Conservation (phyloP, 2,329 filamentous ascomycete species). For the Pseudopyricularia cyperi region DNA sequence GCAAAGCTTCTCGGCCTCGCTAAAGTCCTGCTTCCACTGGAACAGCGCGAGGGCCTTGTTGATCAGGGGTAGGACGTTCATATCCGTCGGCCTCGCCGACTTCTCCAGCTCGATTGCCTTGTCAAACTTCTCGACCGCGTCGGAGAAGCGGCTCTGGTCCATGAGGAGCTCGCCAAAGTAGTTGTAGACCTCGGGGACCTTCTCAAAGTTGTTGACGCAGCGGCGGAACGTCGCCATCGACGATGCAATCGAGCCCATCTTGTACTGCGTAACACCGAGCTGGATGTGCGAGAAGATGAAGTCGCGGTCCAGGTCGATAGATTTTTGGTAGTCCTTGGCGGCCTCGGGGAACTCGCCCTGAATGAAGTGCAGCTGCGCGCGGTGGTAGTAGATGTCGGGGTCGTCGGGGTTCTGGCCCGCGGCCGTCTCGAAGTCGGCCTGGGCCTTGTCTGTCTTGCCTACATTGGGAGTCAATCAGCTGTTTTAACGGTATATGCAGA, state of each 20-base stretch:
- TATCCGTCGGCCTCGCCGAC: conserved; percentile 80
- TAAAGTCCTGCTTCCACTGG: conserved; percentile 97
- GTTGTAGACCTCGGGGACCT: conserved; percentile 96
- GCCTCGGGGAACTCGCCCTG: conserved; percentile 86
- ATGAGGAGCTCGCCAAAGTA: conserved; percentile 96
- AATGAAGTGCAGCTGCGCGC: conserved; percentile 96
- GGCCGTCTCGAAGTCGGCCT: conserved; percentile 76
- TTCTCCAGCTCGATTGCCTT: conserved; percentile 98
- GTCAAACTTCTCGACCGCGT: conserved; percentile 97
- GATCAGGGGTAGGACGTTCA: conserved; percentile 95
- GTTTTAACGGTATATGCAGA: neutral
- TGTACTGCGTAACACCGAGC: conserved; percentile 97
- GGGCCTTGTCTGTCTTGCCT: conserved; percentile 77
- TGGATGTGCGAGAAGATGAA: conserved; percentile 99
- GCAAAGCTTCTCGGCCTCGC: conserved; percentile 89
- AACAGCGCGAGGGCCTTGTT: conserved; percentile 97
- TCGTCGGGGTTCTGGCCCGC: conserved; percentile 76
- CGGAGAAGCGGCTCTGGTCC: conserved; percentile 89
- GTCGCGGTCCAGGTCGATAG: conserved; percentile 85
- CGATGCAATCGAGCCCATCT: conserved; percentile 95
- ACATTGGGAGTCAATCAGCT: neutral
- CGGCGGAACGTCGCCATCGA: conserved; percentile 97
- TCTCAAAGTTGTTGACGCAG: conserved; percentile 96
- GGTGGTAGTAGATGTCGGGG: conserved; percentile 98
- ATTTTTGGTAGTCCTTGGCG: conserved; percentile 98